Conservation (phyloP, 352 stramenopile species). For the Albugo candida region DNA sequence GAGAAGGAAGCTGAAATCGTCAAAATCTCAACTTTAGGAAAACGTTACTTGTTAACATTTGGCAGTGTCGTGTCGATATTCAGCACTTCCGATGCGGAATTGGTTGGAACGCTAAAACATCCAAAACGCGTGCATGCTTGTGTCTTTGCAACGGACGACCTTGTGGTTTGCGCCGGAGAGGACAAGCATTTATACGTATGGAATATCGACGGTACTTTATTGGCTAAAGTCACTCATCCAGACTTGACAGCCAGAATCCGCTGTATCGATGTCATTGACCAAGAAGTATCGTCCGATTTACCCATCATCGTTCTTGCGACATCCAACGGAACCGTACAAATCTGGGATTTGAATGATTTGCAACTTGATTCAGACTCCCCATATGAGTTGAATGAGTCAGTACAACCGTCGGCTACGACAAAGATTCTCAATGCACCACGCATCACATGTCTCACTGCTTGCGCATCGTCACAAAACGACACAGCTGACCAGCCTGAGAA, state of each 20-base stretch:
- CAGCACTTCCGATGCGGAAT: conserved; percentile 49
- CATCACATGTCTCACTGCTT: conserved; percentile 53
- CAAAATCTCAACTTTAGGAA: conserved; percentile 52
- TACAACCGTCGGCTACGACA: conserved; percentile 21
- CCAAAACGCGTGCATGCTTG: conserved; percentile 55
- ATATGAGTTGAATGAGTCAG: conserved; percentile 24
- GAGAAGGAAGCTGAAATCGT: conserved; percentile 63
- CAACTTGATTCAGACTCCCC: conserved; percentile 23
- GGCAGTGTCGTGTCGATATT: conserved; percentile 60
- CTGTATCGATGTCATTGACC: conserved; percentile 52
- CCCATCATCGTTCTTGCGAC: conserved; percentile 59
- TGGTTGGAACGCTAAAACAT: conserved; percentile 44
- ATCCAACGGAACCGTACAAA: conserved; percentile 50
- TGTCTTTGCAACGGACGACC: conserved; percentile 52
- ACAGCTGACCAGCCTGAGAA: conserved; percentile 6
- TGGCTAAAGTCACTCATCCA: conserved; percentile 42
- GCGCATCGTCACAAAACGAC: conserved; percentile 10
- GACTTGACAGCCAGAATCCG: conserved; percentile 51
- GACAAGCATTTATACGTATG: conserved; percentile 74
- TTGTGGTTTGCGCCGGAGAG: conserved; percentile 53
- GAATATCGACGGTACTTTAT: conserved; percentile 50
- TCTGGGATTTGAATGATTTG: conserved; percentile 61
- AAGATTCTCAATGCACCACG: conserved; percentile 35
- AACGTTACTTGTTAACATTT: conserved; percentile 49
- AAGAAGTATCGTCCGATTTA: conserved; percentile 26